phyloP scores from a whole-genome alignment of 441 rosid genomes.

The Syzygium syzygioides region DNA sequence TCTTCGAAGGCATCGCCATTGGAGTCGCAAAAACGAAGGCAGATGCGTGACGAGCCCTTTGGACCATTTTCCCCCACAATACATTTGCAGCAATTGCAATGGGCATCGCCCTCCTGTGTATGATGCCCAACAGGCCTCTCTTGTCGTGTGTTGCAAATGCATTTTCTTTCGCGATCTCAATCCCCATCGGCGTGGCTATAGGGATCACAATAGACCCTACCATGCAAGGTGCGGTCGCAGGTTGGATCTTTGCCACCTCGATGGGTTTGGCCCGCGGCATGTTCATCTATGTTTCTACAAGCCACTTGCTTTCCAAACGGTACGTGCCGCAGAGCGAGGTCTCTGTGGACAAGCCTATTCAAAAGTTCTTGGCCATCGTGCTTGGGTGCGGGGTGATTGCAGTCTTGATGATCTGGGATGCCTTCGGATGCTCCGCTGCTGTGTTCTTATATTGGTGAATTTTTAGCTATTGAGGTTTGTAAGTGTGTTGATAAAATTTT shows the following conservation, averaged over 20 bases:
- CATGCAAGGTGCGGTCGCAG: constrained; percentile 52
- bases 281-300: constrained; percentile 50
- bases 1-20: constrained; percentile 76
- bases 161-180: constrained; percentile 72
- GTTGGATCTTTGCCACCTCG: constrained; percentile 67
- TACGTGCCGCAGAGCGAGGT: constrained; percentile 17
- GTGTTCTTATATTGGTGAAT: neutral
- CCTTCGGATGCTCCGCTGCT: constrained; percentile 4
- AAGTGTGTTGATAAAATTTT: neutral
- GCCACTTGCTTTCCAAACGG: constrained; percentile 41
- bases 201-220: constrained; percentile 74
- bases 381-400: constrained; percentile 55
- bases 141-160: constrained; percentile 46
- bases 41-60: constrained; percentile 71
- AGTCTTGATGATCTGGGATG: constrained; percentile 75
- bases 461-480: neutral
- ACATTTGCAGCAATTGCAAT: constrained; percentile 82
- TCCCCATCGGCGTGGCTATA: constrained; percentile 59
- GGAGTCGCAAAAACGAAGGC: constrained; percentile 51
- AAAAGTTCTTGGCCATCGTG: constrained; percentile 40
- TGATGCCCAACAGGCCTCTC: constrained; percentile 62
- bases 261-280: constrained; percentile 67
- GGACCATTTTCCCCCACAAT: constrained; percentile 71
- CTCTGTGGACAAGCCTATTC: constrained; percentile 16
- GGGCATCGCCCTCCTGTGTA: constrained; percentile 80